A percentile compares a stretch with the other conserved stretches of the same genome.
phyloP scores from a whole-genome alignment of 768 basidiomycete genomes.

The Omphalotus guepiniiformis region DNA sequence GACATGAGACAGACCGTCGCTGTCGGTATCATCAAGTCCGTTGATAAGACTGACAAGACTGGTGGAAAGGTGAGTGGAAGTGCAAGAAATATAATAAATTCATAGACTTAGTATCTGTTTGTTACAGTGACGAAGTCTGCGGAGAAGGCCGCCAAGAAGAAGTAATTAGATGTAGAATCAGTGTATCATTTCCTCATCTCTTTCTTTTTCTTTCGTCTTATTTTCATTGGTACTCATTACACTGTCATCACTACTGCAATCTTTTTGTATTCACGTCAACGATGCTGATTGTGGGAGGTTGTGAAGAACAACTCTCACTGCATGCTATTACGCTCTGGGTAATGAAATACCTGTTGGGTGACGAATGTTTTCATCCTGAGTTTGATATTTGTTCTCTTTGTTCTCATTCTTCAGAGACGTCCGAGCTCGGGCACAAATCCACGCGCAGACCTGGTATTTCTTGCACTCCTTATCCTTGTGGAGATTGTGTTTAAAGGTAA shows the following conservation, averaged over 20 bases:
- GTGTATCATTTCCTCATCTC: slow-evolving; percentile 55
- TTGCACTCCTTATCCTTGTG: too few relatives aligned
- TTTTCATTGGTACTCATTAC: slow-evolving; percentile 5
- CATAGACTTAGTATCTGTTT: slow-evolving; percentile 2
- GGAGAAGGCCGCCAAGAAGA: slow-evolving; percentile 95
- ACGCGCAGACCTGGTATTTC: too few relatives aligned
- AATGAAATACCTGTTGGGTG: too few relatives aligned
- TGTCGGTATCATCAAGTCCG: slow-evolving; percentile 97
- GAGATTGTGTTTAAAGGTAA: too few relatives aligned
- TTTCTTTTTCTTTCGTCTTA: slow-evolving; percentile 34
- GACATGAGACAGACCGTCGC: slow-evolving; percentile 99
- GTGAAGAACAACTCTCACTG: neutral
- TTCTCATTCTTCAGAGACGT: too few relatives aligned
- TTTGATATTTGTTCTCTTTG: too few relatives aligned
- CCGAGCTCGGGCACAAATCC: too few relatives aligned
- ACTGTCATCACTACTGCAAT: slow-evolving; percentile 1
- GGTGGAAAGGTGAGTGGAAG: slow-evolving; percentile 84
- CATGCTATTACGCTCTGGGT: slow-evolving; percentile 6
- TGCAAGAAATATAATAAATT: slow-evolving; percentile 5
- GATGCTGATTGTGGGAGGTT: slow-evolving; percentile 1
- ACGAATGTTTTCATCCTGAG: too few relatives aligned
- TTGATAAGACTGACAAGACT: slow-evolving; percentile 90
- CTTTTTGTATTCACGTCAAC: slow-evolving; percentile 4
- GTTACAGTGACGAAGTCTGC: slow-evolving; percentile 84
- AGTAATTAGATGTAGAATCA: slow-evolving; percentile 82